Conservation (phyloP, 1,139 yeast species). For the Blastobotrys malaysiensis region DNA sequence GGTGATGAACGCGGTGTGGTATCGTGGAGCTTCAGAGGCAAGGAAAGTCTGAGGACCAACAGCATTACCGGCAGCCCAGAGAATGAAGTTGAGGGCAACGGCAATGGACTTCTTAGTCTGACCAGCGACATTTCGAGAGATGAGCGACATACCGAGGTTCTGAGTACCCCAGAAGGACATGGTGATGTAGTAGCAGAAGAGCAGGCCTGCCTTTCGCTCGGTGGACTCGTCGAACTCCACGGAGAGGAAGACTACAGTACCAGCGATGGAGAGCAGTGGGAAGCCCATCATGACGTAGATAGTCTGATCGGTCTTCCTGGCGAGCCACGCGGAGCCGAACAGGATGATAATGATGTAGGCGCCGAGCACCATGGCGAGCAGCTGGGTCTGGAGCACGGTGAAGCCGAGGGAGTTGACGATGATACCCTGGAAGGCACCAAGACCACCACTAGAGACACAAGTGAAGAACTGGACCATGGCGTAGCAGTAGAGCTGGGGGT, state of each 20-base stretch:
- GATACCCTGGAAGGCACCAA: conserved; percentile 18
- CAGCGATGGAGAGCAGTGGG: conserved; percentile 10
- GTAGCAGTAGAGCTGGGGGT: conserved; percentile 43
- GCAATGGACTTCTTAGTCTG: conserved; percentile 61
- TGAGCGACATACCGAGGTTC: conserved; percentile 35
- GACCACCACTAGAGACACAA: conserved; percentile 27
- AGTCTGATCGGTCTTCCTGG: conserved; percentile 6
- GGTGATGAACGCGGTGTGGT: conserved; percentile 19
- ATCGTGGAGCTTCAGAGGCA: conserved; percentile 47
- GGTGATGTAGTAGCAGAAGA: conserved; percentile 12
- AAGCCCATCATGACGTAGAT: conserved; percentile 10
- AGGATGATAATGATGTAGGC: conserved; percentile 9
- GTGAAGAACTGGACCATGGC: conserved; percentile 22
- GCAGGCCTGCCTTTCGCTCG: conserved; percentile 8
- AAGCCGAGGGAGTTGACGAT: conserved; percentile 14
- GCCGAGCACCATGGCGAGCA: conserved; percentile 14
- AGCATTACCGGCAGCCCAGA: conserved; percentile 63
- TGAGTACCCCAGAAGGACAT: conserved; percentile 29
- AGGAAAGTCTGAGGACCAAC: conserved; percentile 68
- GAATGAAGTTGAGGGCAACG: conserved; percentile 55
- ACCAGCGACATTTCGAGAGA: conserved; percentile 57
- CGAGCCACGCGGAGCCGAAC: conserved; percentile 8
- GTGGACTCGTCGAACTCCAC: conserved; percentile 9
- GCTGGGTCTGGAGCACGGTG: conserved; percentile 12
- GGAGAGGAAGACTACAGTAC: conserved; percentile 8